Evolutionary conservation across 441 rosid genomes (phyloP), one percentile per base, ranked within the genome.

Genomic region (Aquilaria agallochum): DNA sequence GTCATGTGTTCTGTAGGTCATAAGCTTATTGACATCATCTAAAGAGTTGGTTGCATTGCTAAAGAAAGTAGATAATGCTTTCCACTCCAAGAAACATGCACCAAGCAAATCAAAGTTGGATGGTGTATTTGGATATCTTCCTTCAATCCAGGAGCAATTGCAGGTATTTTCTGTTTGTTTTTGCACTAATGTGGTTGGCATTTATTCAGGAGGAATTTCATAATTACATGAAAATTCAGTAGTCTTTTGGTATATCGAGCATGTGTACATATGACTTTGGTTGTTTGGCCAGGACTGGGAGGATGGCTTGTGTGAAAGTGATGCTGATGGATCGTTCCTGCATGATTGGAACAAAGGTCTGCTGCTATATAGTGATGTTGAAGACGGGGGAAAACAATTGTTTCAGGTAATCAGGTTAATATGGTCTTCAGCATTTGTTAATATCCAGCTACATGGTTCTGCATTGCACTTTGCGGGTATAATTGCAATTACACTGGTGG

Each of bases 301-400:
- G 79, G 83, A 86, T 78, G 96, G 98, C 57, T 76, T 92, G 47
- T 79, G 83, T 55, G 98, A 90, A 75, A 92, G 78, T 67, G 90
- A 86, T 64, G 89, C 85, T 4, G 94, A 92, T 83, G 98, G 98
- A 45, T 88, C 96, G 55, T 90, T 82, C 83, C 70, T 92, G 79
- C 96, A 80, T 74, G 96, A 86, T 64, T 88, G 96, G 98, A 88
- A 92, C 80, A 92, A 78, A 62, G 96, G 86, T 77, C 67, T 88
- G 56, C 78, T 72, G 64, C 96, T 92, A 60, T 88, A 88, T 68
- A 74, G 90, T 61, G 81, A 86, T 42, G 79, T 80, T 32, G 96
- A 85, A 69, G 92, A 88, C 78, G 95, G 97, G 15, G 98, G 97
- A 58, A 90, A 80, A 48, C 97, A 87, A 68, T 80, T 90, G 54